Percentiles rank a stretch among this genome's conserved stretches.
These are phyloP conservation scores for Macrotyloma uniflorum DNA, from an alignment of 306 rosid species.

Conservation along the genomic window DNA sequence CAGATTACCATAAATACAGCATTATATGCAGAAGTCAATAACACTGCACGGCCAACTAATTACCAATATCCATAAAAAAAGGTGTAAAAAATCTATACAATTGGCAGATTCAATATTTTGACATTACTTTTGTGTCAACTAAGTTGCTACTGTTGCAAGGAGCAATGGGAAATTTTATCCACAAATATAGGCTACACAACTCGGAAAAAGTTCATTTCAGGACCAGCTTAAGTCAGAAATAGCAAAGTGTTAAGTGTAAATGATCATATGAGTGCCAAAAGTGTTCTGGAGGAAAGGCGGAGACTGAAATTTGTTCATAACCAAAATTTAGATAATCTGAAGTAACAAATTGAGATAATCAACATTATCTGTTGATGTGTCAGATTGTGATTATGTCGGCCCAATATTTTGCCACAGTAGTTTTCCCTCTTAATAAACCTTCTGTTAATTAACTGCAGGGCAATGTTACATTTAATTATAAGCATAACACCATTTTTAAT, in stretches of 20 bases:
- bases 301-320: not conserved
- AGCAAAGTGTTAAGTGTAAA: slow-evolving; percentile 10
- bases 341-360: not conserved
- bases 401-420: not conserved
- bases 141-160: not conserved
- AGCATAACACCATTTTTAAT: no score
- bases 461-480: not conserved
- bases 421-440: not conserved
- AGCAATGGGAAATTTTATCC: not conserved
- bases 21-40: slow-evolving; percentile 34
- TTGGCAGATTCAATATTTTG: not conserved
- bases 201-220: slow-evolving; percentile 22
- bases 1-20: slow-evolving; percentile 18
- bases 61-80: not conserved
- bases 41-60: not conserved
- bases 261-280: not conserved
- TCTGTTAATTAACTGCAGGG: not conserved
- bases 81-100: not conserved
- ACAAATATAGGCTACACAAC: slow-evolving; percentile 12
- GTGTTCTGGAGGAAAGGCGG: not conserved
- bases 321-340: not conserved
- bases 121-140: not conserved
- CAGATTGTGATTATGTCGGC: not conserved
- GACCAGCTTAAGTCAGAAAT: not conserved
- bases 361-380: not conserved